Percentiles rank a stretch among this genome's conserved stretches.
Conservation (phyloP, 2,329 filamentous ascomycete genomes). For the Trichoderma semiorbis region DNA sequence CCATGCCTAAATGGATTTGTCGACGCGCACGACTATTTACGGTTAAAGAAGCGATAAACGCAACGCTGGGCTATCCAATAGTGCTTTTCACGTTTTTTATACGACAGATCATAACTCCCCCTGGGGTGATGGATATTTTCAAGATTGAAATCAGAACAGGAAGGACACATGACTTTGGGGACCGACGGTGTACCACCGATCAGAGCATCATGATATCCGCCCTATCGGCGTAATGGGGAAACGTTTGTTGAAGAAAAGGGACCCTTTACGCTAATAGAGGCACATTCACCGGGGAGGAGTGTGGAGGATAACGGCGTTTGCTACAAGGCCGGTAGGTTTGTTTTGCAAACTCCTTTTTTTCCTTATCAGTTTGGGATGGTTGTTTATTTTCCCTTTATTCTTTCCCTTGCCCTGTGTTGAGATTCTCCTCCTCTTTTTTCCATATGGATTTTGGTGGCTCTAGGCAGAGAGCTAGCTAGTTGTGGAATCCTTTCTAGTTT, state of each 20-base stretch:
- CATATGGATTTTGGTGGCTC: background rate
- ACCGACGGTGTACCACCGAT: background rate
- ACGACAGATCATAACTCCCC: conserved; percentile 23
- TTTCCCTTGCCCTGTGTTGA: background rate
- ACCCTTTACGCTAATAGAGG: background rate
- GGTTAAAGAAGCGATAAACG: conserved; percentile 20
- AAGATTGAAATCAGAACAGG: background rate
- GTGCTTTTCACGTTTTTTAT: conserved; percentile 29
- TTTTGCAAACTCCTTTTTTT: conserved; percentile 3
- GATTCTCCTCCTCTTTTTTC: background rate
- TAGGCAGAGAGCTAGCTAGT: background rate
- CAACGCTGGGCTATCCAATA: conserved; percentile 27
- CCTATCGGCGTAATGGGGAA: background rate
- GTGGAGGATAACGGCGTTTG: conserved; percentile 13
- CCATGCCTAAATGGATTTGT: conserved; percentile 27
- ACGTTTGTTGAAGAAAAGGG: background rate
- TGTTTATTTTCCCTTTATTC: background rate
- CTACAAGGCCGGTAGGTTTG: conserved; percentile 7
- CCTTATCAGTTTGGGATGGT: conserved; percentile 9
- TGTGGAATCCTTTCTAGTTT: background rate
- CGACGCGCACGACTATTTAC: background rate
- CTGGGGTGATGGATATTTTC: conserved; percentile 22
- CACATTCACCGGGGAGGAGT: background rate
- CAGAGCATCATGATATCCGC: conserved; percentile 13
- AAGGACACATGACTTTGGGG: background rate